Conservation (phyloP, 2,329 filamentous ascomycete genomes). For the Rutstroemia sp. region DNA sequence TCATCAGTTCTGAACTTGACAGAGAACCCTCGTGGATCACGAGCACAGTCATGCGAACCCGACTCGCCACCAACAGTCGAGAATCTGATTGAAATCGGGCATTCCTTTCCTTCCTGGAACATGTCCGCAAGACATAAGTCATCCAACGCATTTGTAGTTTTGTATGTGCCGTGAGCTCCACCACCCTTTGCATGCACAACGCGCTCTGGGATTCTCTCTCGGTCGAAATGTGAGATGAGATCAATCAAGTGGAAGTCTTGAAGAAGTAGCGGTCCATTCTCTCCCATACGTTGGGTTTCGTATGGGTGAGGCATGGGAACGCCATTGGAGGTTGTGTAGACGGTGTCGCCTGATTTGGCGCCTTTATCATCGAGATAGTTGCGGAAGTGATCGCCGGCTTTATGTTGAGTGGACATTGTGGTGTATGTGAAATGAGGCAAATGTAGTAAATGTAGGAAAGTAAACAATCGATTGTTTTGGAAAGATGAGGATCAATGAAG, state of each 20-base stretch:
- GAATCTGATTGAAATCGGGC: slow-evolving; percentile 59
- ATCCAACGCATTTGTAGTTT: slow-evolving; percentile 42
- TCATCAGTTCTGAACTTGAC: slow-evolving; percentile 68
- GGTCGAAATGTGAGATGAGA: slow-evolving; percentile 51
- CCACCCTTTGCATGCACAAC: slow-evolving; percentile 54
- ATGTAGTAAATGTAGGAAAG: no score
- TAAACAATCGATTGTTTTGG: not conserved
- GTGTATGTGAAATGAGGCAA: not conserved
- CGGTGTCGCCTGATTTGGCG: slow-evolving; percentile 32
- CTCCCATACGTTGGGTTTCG: slow-evolving; percentile 37
- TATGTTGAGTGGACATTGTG: slow-evolving; percentile 25
- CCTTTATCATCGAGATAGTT: slow-evolving; percentile 36
- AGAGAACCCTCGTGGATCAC: slow-evolving; percentile 66
- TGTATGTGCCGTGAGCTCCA: slow-evolving; percentile 49
- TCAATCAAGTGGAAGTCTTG: slow-evolving; percentile 57
- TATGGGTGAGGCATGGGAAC: slow-evolving; percentile 49
- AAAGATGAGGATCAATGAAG: not conserved
- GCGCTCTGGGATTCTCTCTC: slow-evolving; percentile 49
- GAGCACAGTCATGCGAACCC: slow-evolving; percentile 62
- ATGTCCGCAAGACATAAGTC: slow-evolving; percentile 46
- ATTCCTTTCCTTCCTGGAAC: slow-evolving; percentile 59
- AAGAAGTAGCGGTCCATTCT: slow-evolving; percentile 48
- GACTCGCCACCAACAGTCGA: slow-evolving; percentile 71
- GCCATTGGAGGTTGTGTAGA: slow-evolving; percentile 41
- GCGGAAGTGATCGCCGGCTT: slow-evolving; percentile 33